These are phyloP conservation scores for Venustampulla echinocandica DNA, from an alignment of 495 filamentous ascomycete species.

Conservation along the genomic window DNA sequence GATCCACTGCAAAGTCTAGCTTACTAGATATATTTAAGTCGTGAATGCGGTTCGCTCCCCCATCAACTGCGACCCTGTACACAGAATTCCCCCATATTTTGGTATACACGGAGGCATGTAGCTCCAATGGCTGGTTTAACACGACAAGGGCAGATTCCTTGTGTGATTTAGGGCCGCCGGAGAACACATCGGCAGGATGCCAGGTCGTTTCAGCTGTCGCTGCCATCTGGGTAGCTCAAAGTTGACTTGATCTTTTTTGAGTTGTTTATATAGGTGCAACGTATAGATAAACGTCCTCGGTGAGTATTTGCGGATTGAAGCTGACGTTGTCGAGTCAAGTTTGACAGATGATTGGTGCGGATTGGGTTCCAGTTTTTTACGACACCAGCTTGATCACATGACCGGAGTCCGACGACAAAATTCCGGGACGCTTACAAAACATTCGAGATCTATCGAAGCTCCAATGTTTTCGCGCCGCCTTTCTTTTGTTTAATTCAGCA, in stretches of 20 bases:
- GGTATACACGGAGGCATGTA: slow-evolving; percentile 11
- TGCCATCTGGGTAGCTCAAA: not conserved
- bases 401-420: slow-evolving; percentile 5
- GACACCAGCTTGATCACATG: too few relatives aligned
- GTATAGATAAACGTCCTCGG: too few relatives aligned
- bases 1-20: slow-evolving; percentile 40
- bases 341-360: too few relatives aligned
- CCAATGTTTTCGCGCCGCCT: slow-evolving; percentile 9
- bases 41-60: slow-evolving; percentile 76
- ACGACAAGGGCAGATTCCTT: slow-evolving; percentile 49
- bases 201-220: slow-evolving; percentile 8
- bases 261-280: too few relatives aligned
- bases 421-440: slow-evolving; percentile 21
- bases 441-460: slow-evolving; percentile 10
- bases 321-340: too few relatives aligned
- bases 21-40: slow-evolving; percentile 36
- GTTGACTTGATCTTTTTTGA: too few relatives aligned
- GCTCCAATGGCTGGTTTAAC: slow-evolving; percentile 59
- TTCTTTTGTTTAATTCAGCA: slow-evolving; percentile 18
- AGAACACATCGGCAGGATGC: slow-evolving; percentile 17
- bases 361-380: too few relatives aligned
- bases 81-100: slow-evolving; percentile 29
- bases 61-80: slow-evolving; percentile 72
- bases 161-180: slow-evolving; percentile 12
- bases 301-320: too few relatives aligned